Evolutionary conservation across 73 alveolate genomes (phyloP), one percentile per base, ranked within the genome.

Genomic region (Paramecium biaurelia): DNA sequence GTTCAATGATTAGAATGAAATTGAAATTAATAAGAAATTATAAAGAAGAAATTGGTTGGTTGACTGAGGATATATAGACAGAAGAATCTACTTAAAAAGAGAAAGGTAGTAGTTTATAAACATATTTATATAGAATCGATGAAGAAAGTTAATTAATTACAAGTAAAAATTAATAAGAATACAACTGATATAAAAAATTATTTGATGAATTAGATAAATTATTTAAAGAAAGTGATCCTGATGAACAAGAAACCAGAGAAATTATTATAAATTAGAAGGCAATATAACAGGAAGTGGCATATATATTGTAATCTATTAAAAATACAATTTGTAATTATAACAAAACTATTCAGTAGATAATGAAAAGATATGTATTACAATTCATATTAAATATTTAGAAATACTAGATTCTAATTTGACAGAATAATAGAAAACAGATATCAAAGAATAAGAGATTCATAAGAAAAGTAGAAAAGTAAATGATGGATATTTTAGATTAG

Each of bases 391-490:
- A 79, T 45, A 79, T 76, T 79, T 79, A 79, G 90, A 79, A 43
- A 43, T 79, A 79, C 14, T 79, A 43, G 42, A 79, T 18, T 76
- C 90, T 18, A 45, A 79, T 41, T 34, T 38, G 49, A 79, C 76
- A 23, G 90, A 79, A 30, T 0, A 79, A 79, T 79, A 79, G 45
- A 79, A 47, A 23, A 23, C 47, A 38, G 74, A 79, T 14, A 79
- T 79, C 9, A 79, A 38, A 7, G 89, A 76, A 41, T 11, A 76
- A 41, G 21, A 76, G 24, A 43, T 76, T 2, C 89, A 76, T 37
- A 20, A 76, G 70, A 76, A 76, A 18, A 76, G 89, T 58, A 12
- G 89, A 41, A 76, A 76, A 58, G 89, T 76, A 76, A 47, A n/a
- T 14, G 7, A n/a, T 20, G 21, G 8, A 0, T 43, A 15, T 41